Evolutionary conservation across 179 eudicot species (phyloP), one percentile per base, ranked within the genome.

Genomic region (Heliamphora pulchella): DNA sequence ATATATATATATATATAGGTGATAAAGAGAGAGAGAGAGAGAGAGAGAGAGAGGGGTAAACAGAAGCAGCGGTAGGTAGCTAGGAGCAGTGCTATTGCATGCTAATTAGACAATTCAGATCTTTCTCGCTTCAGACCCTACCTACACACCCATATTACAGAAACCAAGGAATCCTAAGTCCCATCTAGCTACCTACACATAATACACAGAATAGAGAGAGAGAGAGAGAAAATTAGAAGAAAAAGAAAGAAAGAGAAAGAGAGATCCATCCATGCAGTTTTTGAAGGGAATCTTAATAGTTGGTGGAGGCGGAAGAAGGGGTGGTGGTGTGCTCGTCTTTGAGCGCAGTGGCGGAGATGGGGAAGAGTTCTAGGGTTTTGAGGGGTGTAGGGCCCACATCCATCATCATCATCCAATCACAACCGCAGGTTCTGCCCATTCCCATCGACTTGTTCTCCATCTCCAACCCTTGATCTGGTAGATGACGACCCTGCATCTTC

Each of bases 361-460:
- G 98, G 76, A 94, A 94, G 68, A 94, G 96, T 82, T 93, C 85
- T 82, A 94, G 90, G 85, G 98, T 94, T 89, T 88, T 87, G 41
- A 91, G 89, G 75, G 94, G 10, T 2, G 80, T 80, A 55, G 83
- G 81, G 15, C 74, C 85, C 84, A 41, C 81, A n/a, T 84, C 80
- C 39, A 76, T 54, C 79, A 69, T 86, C 77, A 85, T 83, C 86
- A 80, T 71, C 64, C 74, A 78, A 80, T 80, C 87, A 62, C 80
- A 20, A 47, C 85, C 76, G 76, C 66, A 58, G 55, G 75, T 14
- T 78, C 79, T 68, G 44, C 61, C 3, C 69, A 54, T 44, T 62
- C n/a, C n/a, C n/a, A n/a, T n/a, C n/a, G 79, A 59, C 58, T 78
- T 82, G 63, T 68, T 71, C 62, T 47, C 75, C 82, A 58, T 51